phyloP scores from a whole-genome alignment of 257 asterid species.

The Rhazya stricta region DNA sequence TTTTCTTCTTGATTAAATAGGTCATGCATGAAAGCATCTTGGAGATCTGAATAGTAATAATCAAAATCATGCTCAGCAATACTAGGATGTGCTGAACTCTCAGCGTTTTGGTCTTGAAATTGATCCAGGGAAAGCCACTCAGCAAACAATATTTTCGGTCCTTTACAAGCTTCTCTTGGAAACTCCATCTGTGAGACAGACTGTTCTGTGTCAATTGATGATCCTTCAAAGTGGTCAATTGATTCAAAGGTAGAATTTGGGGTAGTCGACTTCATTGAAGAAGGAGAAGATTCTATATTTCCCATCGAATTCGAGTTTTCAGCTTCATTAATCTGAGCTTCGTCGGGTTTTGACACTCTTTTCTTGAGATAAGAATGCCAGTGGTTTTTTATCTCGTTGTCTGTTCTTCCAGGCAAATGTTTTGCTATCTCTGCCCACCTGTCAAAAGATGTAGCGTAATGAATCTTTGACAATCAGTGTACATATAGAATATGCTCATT shows the following conservation, averaged over 20 bases:
- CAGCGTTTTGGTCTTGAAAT: conserved; percentile 18
- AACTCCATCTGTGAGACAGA: conserved; percentile 18
- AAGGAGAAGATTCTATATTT: conserved; percentile 14
- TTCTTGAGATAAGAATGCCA: conserved; percentile 82
- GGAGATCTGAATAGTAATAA: conserved; percentile 23
- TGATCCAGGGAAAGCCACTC: conserved; percentile 66
- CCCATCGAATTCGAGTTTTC: conserved; percentile 12
- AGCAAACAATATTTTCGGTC: conserved; percentile 60
- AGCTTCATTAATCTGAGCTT: conserved; percentile 11
- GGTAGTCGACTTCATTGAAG: conserved; percentile 17
- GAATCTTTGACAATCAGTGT: not conserved
- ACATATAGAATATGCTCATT: too few relatives aligned
- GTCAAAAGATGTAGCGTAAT: not conserved
- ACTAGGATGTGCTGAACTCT: conserved; percentile 12
- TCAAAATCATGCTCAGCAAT: conserved; percentile 16
- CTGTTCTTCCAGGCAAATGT: conserved; percentile 71
- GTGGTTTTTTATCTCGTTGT: conserved; percentile 65
- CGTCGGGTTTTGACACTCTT: conserved; percentile 28
- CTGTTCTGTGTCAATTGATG: conserved; percentile 32
- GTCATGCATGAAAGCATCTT: conserved; percentile 28
- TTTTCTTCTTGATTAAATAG: conserved; percentile 27
- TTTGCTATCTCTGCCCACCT: conserved; percentile 84
- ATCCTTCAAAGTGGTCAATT: conserved; percentile 28
- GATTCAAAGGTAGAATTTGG: conserved; percentile 30
- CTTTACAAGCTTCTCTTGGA: conserved; percentile 18